Conservation (phyloP, 257 asterid species). For the Solanum piurae region DNA sequence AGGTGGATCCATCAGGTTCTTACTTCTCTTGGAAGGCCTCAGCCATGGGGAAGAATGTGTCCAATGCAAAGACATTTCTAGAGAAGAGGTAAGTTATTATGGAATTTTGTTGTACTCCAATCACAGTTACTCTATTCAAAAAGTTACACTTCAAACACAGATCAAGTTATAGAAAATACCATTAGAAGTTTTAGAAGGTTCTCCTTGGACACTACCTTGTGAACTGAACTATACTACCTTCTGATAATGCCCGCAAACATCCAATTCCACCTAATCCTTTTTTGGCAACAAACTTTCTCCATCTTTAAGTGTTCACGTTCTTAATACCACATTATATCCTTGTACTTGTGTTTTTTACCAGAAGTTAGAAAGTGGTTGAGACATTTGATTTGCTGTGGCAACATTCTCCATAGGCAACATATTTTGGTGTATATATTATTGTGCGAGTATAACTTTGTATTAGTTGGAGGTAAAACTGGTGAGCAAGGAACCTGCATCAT, state of each 20-base stretch:
- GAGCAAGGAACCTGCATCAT: background rate
- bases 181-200: background rate
- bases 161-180: background rate
- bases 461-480: background rate
- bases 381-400: background rate
- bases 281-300: background rate
- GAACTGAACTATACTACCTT: background rate
- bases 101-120: background rate
- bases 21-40: slow-evolving; percentile 99
- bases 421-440: background rate
- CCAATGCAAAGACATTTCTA: slow-evolving; percentile 94
- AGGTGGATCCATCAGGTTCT: slow-evolving; percentile 99
- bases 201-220: background rate
- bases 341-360: background rate
- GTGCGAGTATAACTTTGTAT: background rate
- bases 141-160: background rate
- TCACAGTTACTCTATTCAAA: background rate
- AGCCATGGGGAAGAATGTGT: slow-evolving; percentile 98
- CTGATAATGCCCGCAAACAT: background rate
- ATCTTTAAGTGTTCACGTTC: background rate
- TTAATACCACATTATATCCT: background rate
- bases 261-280: background rate
- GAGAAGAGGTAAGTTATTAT: slow-evolving; percentile 66
- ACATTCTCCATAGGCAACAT: background rate
- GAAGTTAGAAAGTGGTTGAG: background rate